A percentile compares a stretch with the other conserved stretches of the same genome.
Conservation (phyloP, 1,284 basidiomycete genomes). For the Ceratobasidium sp. region DNA sequence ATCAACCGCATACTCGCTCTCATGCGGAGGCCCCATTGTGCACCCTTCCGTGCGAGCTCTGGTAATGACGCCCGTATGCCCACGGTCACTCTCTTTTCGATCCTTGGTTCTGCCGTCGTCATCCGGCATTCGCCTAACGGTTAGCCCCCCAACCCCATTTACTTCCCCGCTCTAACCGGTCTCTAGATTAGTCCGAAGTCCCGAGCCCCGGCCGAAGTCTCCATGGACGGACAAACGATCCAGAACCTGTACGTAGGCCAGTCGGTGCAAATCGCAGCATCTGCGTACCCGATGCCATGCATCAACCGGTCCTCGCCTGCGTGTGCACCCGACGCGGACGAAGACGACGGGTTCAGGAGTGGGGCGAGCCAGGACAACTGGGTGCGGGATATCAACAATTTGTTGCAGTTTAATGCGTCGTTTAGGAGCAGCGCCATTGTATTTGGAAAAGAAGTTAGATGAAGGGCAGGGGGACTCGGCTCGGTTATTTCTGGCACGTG, state of each 20-base stretch:
- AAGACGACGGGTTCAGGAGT: constrained; percentile 40
- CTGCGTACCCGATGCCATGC: constrained; percentile 92
- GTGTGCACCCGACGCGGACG: constrained; percentile 68
- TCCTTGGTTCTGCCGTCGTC: constrained; percentile 90
- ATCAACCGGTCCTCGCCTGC: constrained; percentile 79
- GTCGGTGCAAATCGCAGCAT: constrained; percentile 86
- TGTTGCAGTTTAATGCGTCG: constrained; percentile 91
- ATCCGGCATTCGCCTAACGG: constrained; percentile 84
- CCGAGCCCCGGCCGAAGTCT: constrained; percentile 88
- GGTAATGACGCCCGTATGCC: constrained; percentile 94
- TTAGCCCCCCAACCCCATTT: constrained; percentile 59
- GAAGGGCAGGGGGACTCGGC: constrained; percentile 2
- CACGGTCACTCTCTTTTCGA: constrained; percentile 91
- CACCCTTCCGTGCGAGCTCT: constrained; percentile 93
- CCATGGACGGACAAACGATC: constrained; percentile 91
- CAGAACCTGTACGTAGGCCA: constrained; percentile 86
- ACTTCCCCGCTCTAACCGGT: neutral
- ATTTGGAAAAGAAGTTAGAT: constrained; percentile 32
- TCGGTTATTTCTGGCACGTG: constrained; percentile 30
- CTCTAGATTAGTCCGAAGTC: constrained; percentile 85
- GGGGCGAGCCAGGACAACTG: constrained; percentile 74
- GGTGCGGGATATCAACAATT: constrained; percentile 95
- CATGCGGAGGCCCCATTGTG: constrained; percentile 95
- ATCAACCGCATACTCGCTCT: constrained; percentile 96
- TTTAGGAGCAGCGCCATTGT: constrained; percentile 81